Percentiles rank a stretch among this genome's conserved stretches.
Conservation (phyloP, 441 rosid species). For the Bruguiera hainesii region DNA sequence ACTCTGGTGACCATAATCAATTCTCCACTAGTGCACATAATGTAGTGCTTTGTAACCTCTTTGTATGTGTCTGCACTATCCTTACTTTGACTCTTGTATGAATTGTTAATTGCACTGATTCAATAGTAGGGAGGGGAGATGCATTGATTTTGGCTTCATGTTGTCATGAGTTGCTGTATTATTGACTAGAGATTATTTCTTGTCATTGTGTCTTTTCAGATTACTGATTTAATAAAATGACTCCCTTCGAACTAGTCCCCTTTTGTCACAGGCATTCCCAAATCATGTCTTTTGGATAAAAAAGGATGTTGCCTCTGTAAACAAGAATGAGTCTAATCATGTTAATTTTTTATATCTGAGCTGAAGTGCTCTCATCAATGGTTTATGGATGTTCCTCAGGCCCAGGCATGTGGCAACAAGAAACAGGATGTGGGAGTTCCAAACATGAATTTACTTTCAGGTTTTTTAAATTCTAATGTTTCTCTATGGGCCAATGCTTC, state of each 20-base stretch:
- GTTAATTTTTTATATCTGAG: conserved; percentile 44
- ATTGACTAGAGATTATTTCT: not conserved
- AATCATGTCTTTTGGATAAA: conserved; percentile 57
- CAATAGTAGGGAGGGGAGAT: not conserved
- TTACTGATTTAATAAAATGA: not conserved
- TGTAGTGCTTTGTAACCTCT: not conserved
- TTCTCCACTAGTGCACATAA: not conserved
- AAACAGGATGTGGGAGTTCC: conserved; percentile 51
- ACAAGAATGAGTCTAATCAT: conserved; percentile 41
- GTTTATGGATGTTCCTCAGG: conserved; percentile 50
- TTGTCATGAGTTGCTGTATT: not conserved
- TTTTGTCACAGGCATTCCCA: conserved; percentile 38
- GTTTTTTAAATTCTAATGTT: conserved; percentile 34
- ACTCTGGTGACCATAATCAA: not conserved
- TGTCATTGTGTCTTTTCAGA: conserved; percentile 9
- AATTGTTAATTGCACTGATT: not conserved
- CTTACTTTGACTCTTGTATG: not conserved
- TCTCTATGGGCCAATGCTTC: conserved; percentile 51
- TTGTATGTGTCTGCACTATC: not conserved
- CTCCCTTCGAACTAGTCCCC: conserved; percentile 9
- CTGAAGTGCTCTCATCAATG: conserved; percentile 59
- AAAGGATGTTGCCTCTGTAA: conserved; percentile 37
- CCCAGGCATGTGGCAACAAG: conserved; percentile 52
- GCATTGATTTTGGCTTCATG: not conserved
- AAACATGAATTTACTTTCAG: conserved; percentile 34